Evolutionary conservation across 495 filamentous ascomycete species (phyloP).

Genomic region (Penicillium goetzii): DNA sequence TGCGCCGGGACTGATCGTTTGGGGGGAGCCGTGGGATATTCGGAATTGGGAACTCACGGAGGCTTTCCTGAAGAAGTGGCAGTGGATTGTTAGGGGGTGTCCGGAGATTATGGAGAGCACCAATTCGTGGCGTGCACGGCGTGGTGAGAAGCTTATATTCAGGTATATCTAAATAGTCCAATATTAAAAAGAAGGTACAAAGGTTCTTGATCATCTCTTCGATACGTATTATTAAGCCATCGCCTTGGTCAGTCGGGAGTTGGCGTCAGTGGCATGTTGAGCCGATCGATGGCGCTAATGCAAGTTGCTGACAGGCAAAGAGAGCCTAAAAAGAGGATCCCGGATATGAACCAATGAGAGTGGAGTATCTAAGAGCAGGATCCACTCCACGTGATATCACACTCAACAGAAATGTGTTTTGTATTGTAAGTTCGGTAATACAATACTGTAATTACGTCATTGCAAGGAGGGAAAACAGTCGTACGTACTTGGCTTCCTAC

Average conservation of each 20-base stretch:
- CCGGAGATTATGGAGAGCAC: constrained; percentile 50
- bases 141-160: constrained; percentile 54
- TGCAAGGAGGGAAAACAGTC: not conserved
- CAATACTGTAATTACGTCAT: not conserved
- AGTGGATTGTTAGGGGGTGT: constrained; percentile 56
- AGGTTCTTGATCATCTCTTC: not conserved
- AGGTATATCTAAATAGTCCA: constrained; percentile 36
- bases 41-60: constrained; percentile 56
- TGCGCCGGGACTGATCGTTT: constrained; percentile 49
- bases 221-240: not conserved
- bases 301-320: constrained; percentile 23
- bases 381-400: not conserved
- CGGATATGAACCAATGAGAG: not conserved
- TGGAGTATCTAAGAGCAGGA: not conserved
- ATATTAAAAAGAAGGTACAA: not conserved
- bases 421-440: not conserved
- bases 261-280: not conserved
- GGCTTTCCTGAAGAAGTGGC: constrained; percentile 54
- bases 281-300: constrained; percentile 21
- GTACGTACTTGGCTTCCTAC: not conserved
- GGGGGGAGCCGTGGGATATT: constrained; percentile 54
- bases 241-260: not conserved
- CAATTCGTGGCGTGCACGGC: constrained; percentile 51
- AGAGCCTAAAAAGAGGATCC: constrained; percentile 4
- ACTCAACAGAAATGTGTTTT: not conserved